A percentile compares a stretch with the other conserved stretches of the same genome.
These are phyloP conservation scores for Davidsoniella virescens DNA, from an alignment of 2,329 filamentous ascomycete genomes.

Conservation along the genomic window DNA sequence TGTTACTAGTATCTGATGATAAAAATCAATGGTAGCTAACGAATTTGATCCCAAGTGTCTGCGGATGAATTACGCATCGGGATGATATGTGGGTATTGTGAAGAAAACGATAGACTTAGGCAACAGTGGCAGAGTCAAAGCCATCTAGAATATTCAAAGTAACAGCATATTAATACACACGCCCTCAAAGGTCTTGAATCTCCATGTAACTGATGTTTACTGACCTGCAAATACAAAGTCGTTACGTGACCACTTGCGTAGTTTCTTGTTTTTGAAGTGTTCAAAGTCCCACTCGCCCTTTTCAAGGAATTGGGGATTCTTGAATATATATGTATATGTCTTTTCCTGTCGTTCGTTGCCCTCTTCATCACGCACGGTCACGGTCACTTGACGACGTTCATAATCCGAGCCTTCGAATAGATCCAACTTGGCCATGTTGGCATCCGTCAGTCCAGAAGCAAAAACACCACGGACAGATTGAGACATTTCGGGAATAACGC, in stretches of 20 bases:
- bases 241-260: slow-evolving; percentile 34
- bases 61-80: too few species aligned
- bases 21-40: too few species aligned
- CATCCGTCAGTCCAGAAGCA: slow-evolving; percentile 61
- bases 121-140: too few species aligned
- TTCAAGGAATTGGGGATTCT: slow-evolving; percentile 39
- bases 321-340: slow-evolving; percentile 51
- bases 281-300: slow-evolving; percentile 74
- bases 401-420: slow-evolving; percentile 71
- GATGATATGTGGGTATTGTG: too few species aligned
- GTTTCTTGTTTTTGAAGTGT: slow-evolving; percentile 63
- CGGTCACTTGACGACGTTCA: slow-evolving; percentile 33
- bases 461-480: slow-evolving; percentile 57
- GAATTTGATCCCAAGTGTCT: too few species aligned
- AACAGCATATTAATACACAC: too few species aligned
- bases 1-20: too few species aligned
- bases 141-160: too few species aligned
- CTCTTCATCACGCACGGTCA: slow-evolving; percentile 33
- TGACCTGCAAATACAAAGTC: slow-evolving; percentile 16
- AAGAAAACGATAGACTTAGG: too few species aligned
- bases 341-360: slow-evolving; percentile 30
- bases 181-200: too few species aligned
- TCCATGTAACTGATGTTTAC: neutral
- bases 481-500: slow-evolving; percentile 40
- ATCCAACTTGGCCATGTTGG: slow-evolving; percentile 61